Evolutionary conservation across 2,329 filamentous ascomycete species (phyloP), one percentile per base, ranked within the genome.

Genomic region (Aphanocladium album): DNA sequence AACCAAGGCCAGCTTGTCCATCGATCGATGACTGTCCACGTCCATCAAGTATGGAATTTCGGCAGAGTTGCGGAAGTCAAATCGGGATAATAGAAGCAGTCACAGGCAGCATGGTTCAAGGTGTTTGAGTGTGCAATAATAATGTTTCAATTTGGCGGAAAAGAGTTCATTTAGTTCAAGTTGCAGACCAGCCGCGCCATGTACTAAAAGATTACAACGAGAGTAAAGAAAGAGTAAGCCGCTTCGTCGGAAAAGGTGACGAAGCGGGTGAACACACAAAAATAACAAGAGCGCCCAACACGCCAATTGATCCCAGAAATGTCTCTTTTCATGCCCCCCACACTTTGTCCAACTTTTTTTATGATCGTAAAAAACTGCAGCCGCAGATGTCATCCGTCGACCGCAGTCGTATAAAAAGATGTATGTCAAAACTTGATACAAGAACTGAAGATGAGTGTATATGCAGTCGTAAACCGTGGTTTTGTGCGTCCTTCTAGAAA

Each of bases 371-470:
- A 66, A 33, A 66, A 61, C 54, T 14, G 57, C 17, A 37, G 50
- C 30, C 50, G 16, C 39, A 33, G 49, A 60, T 46, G n/a, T 19
- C 39, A 27, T 54, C 57, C 49, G 64, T 68, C 66, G 66, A 67
- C 62, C 67, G 63, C 63, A 63, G 62, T 71, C 64, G 43, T 55
- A 68, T 66, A 67, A 68, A 68, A 67, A 66, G 68, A 70, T 69
- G 66, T 71, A 67, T 47, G 68, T 67, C 69, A 68, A 60, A 72
- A 73, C 73, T 71, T 76, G 73, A 73, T 79, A 79, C 76, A 80
- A 74, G 73, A 76, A 77, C 71, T 66, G 70, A 73, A 68, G 65
- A 68, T 71, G 70, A 71, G 67, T 57, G 66, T 68, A 56, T 45
- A 62, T 62, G 61, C 61, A 60, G 56, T 60, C 50, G 39, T 57